These are phyloP conservation scores for Umbelopsis isabellina DNA, from an alignment of 192 early-diverging fungal species.

Conservation along the genomic window DNA sequence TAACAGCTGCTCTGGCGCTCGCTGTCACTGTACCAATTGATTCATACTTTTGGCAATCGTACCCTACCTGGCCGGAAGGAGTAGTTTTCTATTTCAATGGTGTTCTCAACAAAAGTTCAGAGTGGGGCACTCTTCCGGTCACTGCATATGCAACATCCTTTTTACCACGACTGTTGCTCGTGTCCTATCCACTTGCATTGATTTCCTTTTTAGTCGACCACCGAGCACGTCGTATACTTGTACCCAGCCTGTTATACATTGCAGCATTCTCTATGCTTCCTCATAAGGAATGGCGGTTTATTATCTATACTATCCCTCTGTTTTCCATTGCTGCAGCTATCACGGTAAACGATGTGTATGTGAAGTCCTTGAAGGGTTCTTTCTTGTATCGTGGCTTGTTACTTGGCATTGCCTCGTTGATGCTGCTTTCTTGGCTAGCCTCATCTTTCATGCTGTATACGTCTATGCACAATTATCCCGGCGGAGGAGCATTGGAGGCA, in stretches of 20 bases:
- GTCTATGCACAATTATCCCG: slow-evolving; percentile 88
- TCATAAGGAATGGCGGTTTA: slow-evolving; percentile 98
- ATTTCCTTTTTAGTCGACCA: slow-evolving; percentile 49
- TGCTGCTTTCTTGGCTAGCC: slow-evolving; percentile 32
- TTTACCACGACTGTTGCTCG: slow-evolving; percentile 76
- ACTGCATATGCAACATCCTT: slow-evolving; percentile 72
- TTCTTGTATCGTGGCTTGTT: slow-evolving; percentile 34
- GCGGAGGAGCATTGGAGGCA: slow-evolving; percentile 71
- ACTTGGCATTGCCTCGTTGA: slow-evolving; percentile 23
- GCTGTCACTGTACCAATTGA: slow-evolving; percentile 61
- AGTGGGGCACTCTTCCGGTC: slow-evolving; percentile 76
- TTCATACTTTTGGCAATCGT: slow-evolving; percentile 75
- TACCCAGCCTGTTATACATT: slow-evolving; percentile 63
- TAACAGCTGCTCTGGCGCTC: slow-evolving; percentile 35
- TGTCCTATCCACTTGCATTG: slow-evolving; percentile 69
- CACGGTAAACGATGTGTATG: slow-evolving; percentile 48
- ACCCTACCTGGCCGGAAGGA: slow-evolving; percentile 73
- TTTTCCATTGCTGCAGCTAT: slow-evolving; percentile 73
- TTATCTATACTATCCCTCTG: slow-evolving; percentile 84
- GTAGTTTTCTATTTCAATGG: slow-evolving; percentile 79
- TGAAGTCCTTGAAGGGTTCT: slow-evolving; percentile 28
- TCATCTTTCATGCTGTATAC: slow-evolving; percentile 51
- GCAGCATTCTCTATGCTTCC: slow-evolving; percentile 71
- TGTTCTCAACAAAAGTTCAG: slow-evolving; percentile 61
- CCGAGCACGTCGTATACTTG: slow-evolving; percentile 53